phyloP scores from a whole-genome alignment of 805 yeast genomes.

The Zygotorulaspora danielsina region DNA sequence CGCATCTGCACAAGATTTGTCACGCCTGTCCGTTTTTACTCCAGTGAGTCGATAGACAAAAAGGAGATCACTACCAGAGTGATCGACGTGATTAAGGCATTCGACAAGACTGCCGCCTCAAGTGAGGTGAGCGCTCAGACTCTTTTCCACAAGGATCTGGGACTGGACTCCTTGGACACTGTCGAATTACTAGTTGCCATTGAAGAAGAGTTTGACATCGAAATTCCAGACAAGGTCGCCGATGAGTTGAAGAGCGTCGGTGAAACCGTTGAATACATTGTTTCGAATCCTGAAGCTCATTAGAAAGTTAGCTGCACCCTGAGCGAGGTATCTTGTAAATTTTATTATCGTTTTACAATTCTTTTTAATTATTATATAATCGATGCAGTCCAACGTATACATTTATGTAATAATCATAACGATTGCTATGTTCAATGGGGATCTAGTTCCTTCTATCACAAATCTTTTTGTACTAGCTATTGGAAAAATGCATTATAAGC shows the following conservation, averaged over 20 bases:
- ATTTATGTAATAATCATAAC: slow-evolving; percentile 7
- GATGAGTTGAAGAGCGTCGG: slow-evolving; percentile 91
- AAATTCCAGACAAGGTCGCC: slow-evolving; percentile 84
- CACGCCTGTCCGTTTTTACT: slow-evolving; percentile 43
- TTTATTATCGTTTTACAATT: slow-evolving; percentile 2
- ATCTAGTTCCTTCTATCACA: too few relatives aligned
- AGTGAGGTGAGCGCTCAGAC: slow-evolving; percentile 39
- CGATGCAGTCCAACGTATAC: neutral
- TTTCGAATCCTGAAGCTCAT: slow-evolving; percentile 53
- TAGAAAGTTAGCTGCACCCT: slow-evolving; percentile 13
- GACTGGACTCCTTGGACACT: slow-evolving; percentile 82
- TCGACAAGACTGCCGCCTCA: slow-evolving; percentile 54
- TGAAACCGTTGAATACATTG: slow-evolving; percentile 86
- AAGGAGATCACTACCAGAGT: slow-evolving; percentile 82
- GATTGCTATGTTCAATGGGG: slow-evolving; percentile 8
- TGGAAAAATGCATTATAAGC: too few relatives aligned
- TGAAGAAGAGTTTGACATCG: slow-evolving; percentile 86
- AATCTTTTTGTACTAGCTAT: too few relatives aligned
- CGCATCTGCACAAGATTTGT: slow-evolving; percentile 23
- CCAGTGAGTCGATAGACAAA: slow-evolving; percentile 59
- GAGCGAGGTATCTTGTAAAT: slow-evolving; percentile 13
- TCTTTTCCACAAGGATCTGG: slow-evolving; percentile 51
- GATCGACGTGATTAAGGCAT: slow-evolving; percentile 66
- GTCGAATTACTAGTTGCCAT: slow-evolving; percentile 95
- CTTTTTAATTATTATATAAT: neutral